phyloP scores from a whole-genome alignment of 768 basidiomycete species.

The Daedaleopsis nitida region DNA sequence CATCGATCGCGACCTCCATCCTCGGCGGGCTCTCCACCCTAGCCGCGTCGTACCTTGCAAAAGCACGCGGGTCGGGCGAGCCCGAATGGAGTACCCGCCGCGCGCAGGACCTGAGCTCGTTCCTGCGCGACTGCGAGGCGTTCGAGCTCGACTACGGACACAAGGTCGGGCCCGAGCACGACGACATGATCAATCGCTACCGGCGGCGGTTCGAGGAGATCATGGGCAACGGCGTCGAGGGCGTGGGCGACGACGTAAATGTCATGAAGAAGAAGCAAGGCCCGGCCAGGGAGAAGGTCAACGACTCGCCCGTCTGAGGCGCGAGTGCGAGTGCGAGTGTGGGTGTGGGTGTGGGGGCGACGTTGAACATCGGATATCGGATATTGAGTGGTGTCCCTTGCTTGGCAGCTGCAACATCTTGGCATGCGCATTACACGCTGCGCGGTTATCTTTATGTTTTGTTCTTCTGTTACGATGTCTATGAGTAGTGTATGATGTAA shows the following conservation, averaged over 20 bases:
- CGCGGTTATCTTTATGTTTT: background rate
- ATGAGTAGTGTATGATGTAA: background rate
- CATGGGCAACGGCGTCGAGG: conserved; percentile 39
- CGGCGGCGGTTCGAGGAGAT: conserved; percentile 49
- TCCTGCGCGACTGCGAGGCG: conserved; percentile 60
- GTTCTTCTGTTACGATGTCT: background rate
- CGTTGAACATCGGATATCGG: no score
- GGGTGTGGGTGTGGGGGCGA: no score
- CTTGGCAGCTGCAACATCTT: no score
- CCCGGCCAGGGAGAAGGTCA: conserved; percentile 6
- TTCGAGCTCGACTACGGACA: conserved; percentile 59
- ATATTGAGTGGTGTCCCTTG: background rate
- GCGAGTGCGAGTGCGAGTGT: background rate
- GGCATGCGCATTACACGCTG: no score
- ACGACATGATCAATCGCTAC: conserved; percentile 34
- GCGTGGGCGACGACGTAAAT: conserved; percentile 15
- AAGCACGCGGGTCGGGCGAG: conserved; percentile 67
- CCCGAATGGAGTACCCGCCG: conserved; percentile 63
- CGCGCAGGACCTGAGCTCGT: conserved; percentile 64
- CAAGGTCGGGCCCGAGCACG: conserved; percentile 38
- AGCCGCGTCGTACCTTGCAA: conserved; percentile 72
- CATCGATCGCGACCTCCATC: conserved; percentile 40
- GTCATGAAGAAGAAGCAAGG: conserved; percentile 7
- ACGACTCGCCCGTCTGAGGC: conserved; percentile 6
- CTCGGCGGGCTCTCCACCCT: conserved; percentile 66